These are phyloP conservation scores for Aspergillus indologenus DNA, from an alignment of 495 filamentous ascomycete genomes.

Conservation along the genomic window DNA sequence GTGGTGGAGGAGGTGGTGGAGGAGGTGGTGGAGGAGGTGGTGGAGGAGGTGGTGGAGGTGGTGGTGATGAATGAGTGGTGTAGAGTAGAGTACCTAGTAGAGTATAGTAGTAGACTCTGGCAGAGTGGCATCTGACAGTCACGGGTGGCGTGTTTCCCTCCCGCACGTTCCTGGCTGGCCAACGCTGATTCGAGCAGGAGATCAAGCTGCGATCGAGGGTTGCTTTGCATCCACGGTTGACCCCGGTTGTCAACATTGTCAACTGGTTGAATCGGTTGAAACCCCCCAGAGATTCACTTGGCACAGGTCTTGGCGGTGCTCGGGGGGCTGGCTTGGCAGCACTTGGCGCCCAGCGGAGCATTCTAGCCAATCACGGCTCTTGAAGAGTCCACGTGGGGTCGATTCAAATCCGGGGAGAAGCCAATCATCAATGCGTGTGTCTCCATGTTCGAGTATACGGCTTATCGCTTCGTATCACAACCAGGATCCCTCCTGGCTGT, in stretches of 20 bases:
- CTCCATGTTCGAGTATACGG: neutral
- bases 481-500: too few relatives aligned
- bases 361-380: neutral
- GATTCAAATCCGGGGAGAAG: neutral
- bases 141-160: too few relatives aligned
- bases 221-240: neutral
- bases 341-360: neutral
- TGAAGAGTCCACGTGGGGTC: neutral
- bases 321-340: neutral
- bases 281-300: neutral
- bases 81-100: too few relatives aligned
- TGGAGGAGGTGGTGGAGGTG: neutral
- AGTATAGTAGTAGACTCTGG: too few relatives aligned
- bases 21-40: neutral
- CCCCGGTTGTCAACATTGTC: too few relatives aligned
- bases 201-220: neutral
- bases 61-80: neutral
- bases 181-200: conserved; percentile 5
- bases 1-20: neutral
- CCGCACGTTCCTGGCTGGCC: conserved; percentile 1
- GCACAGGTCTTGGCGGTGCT: neutral
- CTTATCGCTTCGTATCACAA: too few relatives aligned
- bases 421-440: neutral
- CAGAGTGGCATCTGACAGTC: too few relatives aligned
- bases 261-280: too few relatives aligned